phyloP scores from a whole-genome alignment of 1,284 basidiomycete species.

The Trametes polyzona region DNA sequence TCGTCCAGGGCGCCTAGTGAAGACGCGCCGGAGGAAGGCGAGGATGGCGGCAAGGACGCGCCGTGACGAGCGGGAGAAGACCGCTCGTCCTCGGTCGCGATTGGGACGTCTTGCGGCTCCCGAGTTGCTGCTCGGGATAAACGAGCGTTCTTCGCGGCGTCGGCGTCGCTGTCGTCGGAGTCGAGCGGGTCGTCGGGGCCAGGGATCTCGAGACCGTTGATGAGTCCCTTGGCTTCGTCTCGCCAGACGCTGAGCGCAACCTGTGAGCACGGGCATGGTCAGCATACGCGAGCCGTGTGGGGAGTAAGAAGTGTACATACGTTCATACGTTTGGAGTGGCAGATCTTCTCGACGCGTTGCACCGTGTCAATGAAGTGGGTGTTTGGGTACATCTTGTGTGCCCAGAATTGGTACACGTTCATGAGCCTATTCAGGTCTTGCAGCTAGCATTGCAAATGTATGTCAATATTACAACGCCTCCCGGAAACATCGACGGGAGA shows the following conservation, averaged over 20 bases:
- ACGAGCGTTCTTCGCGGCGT: conserved; percentile 1
- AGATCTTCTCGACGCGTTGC: conserved; percentile 81
- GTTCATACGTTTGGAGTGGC: conserved; percentile 82
- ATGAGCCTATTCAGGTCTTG: conserved; percentile 80
- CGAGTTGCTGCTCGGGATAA: conserved; percentile 35
- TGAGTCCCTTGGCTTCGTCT: conserved; percentile 65
- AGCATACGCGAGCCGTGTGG: not conserved
- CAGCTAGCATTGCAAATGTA: conserved; percentile 56
- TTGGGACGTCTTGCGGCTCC: conserved; percentile 20
- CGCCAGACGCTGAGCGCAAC: conserved; percentile 74
- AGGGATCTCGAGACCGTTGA: conserved; percentile 37
- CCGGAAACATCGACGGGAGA: not conserved
- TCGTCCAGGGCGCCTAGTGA: conserved; percentile 43
- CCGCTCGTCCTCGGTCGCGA: conserved; percentile 35
- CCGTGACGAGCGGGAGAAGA: conserved; percentile 30
- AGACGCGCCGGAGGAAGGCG: conserved; percentile 36
- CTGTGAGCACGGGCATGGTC: conserved; percentile 43
- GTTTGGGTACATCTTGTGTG: conserved; percentile 88
- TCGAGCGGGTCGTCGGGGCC: conserved; percentile 39
- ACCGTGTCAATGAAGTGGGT: conserved; percentile 86
- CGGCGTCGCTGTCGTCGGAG: conserved; percentile 33
- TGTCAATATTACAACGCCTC: not conserved
- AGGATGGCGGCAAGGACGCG: conserved; percentile 49
- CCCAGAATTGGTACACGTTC: conserved; percentile 89
- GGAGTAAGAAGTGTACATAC: conserved; percentile 47